Conservation (phyloP, 768 basidiomycete genomes). For the Cystofilobasidium ferigula region DNA sequence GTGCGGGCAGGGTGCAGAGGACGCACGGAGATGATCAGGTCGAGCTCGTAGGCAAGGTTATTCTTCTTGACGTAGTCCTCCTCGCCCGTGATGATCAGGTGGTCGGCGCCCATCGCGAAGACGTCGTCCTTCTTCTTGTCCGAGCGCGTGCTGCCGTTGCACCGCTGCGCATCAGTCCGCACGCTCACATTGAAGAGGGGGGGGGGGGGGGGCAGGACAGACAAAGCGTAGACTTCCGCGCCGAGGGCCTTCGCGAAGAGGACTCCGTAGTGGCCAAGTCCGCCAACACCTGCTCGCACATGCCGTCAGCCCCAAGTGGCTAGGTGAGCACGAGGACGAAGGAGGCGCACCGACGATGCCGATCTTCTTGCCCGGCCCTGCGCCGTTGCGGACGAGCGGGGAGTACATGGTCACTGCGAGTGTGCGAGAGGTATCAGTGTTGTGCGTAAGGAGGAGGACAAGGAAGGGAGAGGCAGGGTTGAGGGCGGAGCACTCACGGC, state of each 20-base stretch:
- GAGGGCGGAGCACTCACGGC: background rate
- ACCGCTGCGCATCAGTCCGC: background rate
- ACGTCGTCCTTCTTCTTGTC: conserved; percentile 49
- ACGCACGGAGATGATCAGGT: conserved; percentile 21
- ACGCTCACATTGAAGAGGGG: background rate
- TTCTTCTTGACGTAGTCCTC: conserved; percentile 6
- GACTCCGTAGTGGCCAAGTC: conserved; percentile 35
- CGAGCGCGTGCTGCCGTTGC: conserved; percentile 42
- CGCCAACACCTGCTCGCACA: too few relatives aligned
- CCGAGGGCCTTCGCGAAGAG: conserved; percentile 50
- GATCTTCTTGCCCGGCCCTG: conserved; percentile 53
- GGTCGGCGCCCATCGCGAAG: conserved; percentile 47
- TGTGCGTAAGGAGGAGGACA: too few relatives aligned
- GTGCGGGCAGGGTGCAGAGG: background rate
- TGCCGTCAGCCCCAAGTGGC: too few relatives aligned
- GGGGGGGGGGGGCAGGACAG: background rate
- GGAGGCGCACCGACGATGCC: conserved; percentile 50
- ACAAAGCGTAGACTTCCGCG: conserved; percentile 46
- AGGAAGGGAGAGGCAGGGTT: background rate
- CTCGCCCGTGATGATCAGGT: conserved; percentile 27
- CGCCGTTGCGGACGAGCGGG: conserved; percentile 48
- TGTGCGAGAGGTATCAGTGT: too few relatives aligned
- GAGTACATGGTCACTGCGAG: conserved; percentile 49
- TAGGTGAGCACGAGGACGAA: too few relatives aligned
- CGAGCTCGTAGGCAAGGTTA: conserved; percentile 20